Percentiles rank a stretch among this genome's conserved stretches.
Conservation (phyloP, 441 rosid genomes). For the Bruguiera hainesii region DNA sequence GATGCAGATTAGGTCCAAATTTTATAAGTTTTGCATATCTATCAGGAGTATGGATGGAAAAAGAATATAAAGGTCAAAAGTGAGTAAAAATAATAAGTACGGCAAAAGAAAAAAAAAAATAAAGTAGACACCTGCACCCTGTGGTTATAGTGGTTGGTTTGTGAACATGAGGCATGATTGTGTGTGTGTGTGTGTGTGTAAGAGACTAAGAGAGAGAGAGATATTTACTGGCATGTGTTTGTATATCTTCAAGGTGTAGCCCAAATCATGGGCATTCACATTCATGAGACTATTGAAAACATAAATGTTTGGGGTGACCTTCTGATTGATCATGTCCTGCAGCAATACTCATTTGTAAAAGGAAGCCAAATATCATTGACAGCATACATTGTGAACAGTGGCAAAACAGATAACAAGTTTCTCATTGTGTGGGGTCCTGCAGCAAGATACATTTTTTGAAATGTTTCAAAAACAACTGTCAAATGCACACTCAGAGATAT, state of each 20-base stretch:
- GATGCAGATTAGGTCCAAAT: no score
- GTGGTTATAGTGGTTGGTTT: no score
- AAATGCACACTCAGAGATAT: not conserved
- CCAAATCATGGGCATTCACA: conserved; percentile 82
- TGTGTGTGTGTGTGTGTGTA: not conserved
- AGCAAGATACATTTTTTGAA: not conserved
- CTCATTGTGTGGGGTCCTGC: not conserved
- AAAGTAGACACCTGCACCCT: no score
- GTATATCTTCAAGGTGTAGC: conserved; percentile 61
- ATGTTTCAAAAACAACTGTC: not conserved
- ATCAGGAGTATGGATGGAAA: no score
- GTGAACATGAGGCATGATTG: not conserved
- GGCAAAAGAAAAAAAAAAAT: no score
- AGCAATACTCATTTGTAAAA: conserved; percentile 26
- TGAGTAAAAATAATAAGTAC: no score
- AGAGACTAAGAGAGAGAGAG: conserved; percentile 20
- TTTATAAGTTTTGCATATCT: no score
- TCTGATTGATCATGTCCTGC: conserved; percentile 70
- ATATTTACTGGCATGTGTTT: conserved; percentile 66
- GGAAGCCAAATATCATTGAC: conserved; percentile 13
- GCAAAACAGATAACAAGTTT: conserved; percentile 1
- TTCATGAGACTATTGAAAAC: conserved; percentile 94
- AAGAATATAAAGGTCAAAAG: no score
- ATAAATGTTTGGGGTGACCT: conserved; percentile 60
- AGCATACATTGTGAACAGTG: not conserved